phyloP scores from a whole-genome alignment of 129 eudicot genomes.

The Chrysanthemum lavandulifolium region DNA sequence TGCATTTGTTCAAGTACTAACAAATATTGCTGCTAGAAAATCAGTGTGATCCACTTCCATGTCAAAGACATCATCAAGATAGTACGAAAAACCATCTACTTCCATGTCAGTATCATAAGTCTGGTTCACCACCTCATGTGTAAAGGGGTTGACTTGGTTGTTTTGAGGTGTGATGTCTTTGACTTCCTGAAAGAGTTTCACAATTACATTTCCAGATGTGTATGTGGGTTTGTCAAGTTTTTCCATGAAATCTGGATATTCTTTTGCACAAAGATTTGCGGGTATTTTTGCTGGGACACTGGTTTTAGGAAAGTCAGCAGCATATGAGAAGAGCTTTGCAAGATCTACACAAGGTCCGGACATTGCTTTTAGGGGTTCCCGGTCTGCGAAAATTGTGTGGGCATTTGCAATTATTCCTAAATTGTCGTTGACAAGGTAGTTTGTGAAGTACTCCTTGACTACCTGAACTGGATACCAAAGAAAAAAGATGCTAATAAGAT shows the following conservation, averaged over 20 bases:
- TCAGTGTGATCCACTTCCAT: no score
- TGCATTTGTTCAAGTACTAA: no score
- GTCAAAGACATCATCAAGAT: no score
- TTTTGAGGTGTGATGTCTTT: no score
- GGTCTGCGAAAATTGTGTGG: constrained; percentile 79
- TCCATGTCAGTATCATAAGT: no score
- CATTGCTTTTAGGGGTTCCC: constrained; percentile 47
- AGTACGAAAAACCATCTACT: no score
- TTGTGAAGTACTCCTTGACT: constrained; percentile 68
- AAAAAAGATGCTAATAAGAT: not conserved
- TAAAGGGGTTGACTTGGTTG: no score
- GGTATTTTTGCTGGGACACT: constrained; percentile 88
- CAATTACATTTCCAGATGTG: not conserved
- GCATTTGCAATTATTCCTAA: constrained; percentile 84
- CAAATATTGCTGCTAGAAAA: no score
- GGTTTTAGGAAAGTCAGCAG: constrained; percentile 86
- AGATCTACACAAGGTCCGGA: constrained; percentile 59
- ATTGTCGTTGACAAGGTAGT: constrained; percentile 78
- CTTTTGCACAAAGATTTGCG: constrained; percentile 44
- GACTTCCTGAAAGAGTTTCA: no score
- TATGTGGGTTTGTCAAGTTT: constrained; percentile 76
- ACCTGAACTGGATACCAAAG: constrained; percentile 42
- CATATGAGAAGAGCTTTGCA: constrained; percentile 63
- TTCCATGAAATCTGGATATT: constrained; percentile 91
- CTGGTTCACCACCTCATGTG: no score